Percentiles rank a stretch among this genome's conserved stretches.
Conservation (phyloP, 495 filamentous ascomycete genomes). For the Penicillium steckii region DNA sequence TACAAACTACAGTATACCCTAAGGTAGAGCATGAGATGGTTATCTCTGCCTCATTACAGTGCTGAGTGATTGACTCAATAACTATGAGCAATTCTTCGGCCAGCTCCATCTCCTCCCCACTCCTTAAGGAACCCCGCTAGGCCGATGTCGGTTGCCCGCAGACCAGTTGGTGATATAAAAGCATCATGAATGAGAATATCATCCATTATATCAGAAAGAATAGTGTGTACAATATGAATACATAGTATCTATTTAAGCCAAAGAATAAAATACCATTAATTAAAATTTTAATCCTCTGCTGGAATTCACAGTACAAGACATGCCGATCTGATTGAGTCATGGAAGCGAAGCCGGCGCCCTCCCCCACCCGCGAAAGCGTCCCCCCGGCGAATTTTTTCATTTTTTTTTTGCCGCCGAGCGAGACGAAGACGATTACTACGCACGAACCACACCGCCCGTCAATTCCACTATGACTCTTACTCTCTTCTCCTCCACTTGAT, state of each 20-base stretch:
- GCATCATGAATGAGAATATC: not conserved
- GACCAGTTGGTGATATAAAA: not conserved
- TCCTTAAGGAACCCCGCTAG: not conserved
- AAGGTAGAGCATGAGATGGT: no score
- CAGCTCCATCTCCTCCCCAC: not conserved
- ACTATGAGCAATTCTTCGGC: not conserved
- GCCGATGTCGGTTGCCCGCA: conserved; percentile 1
- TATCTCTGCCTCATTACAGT: no score
- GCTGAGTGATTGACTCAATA: not conserved
- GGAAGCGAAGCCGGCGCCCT: not conserved
- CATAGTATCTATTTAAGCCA: not conserved
- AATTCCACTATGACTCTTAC: conserved; percentile 24
- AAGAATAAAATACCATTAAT: not conserved
- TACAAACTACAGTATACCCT: no score
- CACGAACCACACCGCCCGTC: conserved; percentile 18
- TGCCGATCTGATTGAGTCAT: conserved; percentile 1
- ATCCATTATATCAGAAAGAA: not conserved
- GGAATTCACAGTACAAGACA: not conserved
- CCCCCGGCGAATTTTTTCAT: conserved; percentile 21
- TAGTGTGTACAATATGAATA: not conserved
- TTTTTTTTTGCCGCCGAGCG: conserved; percentile 29
- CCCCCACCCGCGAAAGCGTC: not conserved
- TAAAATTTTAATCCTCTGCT: no score
- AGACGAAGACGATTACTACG: conserved; percentile 24
- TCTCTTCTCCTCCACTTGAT: conserved; percentile 6